Conservation (phyloP, 345 rosid genomes). For the Populus euphratica region DNA sequence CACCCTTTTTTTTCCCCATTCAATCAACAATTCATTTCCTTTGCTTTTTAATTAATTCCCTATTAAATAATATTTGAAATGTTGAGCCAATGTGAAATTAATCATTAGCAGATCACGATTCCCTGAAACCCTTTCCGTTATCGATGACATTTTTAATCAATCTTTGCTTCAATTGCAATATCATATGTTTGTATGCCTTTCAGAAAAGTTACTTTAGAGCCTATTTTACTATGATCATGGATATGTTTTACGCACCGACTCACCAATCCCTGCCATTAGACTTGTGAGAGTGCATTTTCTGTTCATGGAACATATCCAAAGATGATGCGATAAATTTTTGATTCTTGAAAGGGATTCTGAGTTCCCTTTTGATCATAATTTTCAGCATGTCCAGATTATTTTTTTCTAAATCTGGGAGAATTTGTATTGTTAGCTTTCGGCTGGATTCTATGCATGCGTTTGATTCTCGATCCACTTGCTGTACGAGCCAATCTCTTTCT, state of each 20-base stretch:
- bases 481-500: not conserved
- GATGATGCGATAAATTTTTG: constrained; percentile 7
- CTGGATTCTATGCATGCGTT: not conserved
- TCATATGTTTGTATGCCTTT: not conserved
- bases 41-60: not conserved
- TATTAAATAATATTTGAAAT: not conserved
- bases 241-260: constrained; percentile 40
- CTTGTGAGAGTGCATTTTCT: not conserved
- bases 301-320: constrained; percentile 27
- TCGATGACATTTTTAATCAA: constrained; percentile 15
- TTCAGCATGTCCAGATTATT: not conserved
- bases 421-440: constrained; percentile 22
- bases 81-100: not conserved
- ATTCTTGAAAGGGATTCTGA: constrained; percentile 18
- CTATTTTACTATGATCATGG: constrained; percentile 12
- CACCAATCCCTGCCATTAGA: constrained; percentile 19
- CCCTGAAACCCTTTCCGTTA: constrained; percentile 21
- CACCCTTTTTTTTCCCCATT: constrained; percentile 11
- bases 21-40: constrained; percentile 1
- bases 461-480: not conserved
- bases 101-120: constrained; percentile 22
- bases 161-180: not conserved
- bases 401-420: not conserved
- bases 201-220: not conserved
- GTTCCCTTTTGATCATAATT: not conserved